Evolutionary conservation across 352 stramenopile species (phyloP), one percentile per base, ranked within the genome.

Genomic region (Phytopythium boreale): DNA sequence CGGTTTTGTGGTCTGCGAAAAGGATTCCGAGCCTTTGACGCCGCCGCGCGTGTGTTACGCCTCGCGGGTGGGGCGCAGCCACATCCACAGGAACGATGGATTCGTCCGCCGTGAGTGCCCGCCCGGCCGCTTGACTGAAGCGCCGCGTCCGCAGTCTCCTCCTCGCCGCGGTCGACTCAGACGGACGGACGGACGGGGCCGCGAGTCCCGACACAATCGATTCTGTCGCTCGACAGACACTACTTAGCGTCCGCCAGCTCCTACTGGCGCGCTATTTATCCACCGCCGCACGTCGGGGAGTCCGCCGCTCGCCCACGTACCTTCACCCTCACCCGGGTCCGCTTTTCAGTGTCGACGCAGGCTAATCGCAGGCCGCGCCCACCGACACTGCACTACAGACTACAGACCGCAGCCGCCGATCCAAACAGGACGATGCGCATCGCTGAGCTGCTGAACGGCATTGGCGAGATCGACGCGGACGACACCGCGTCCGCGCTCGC

Each of bases 361-460:
- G 17, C 17, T 20, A 60, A 43, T 37, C 37, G 39, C 58, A 47
- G 29, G 69, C 20, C 39, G 31, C n/a, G n/a, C n/a, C n/a, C n/a
- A n/a, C n/a, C n/a, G n/a, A n/a, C n/a, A n/a, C n/a, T n/a, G n/a
- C n/a, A n/a, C n/a, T n/a, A n/a, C n/a, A n/a, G n/a, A n/a, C n/a
- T n/a, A n/a, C n/a, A n/a, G n/a, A n/a, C n/a, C n/a, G n/a, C n/a
- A n/a, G n/a, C n/a, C n/a, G n/a, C n/a, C n/a, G n/a, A n/a, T n/a
- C n/a, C n/a, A n/a, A n/a, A n/a, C n/a, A n/a, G n/a, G n/a, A n/a
- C n/a, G 61, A 61, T 77, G 43, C 70, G 70, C 59, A 77, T 77
- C 44, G 67, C 62, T 47, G 70, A 77, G 64, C 67, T 77, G 58
- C 56, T 77, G 41, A 77, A 77, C 59, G 70, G 61, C 60, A 70